These are phyloP conservation scores for Aureobasidium zeae DNA, from an alignment of 2,329 filamentous ascomycete species.

Conservation along the genomic window DNA sequence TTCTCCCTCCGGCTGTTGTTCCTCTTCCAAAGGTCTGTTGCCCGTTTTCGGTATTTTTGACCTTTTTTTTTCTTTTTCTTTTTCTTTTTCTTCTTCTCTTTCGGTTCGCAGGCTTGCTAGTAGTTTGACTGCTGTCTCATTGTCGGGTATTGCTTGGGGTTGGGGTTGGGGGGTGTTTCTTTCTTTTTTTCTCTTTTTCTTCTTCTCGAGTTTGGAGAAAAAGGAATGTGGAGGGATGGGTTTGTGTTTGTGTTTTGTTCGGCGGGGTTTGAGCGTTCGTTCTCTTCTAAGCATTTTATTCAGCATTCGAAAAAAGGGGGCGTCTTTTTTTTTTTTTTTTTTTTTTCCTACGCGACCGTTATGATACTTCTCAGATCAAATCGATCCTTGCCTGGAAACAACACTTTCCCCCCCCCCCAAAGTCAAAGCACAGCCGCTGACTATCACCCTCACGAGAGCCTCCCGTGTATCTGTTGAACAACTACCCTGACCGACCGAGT, in stretches of 20 bases:
- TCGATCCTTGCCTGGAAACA: too few species aligned
- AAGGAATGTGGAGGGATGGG: slow-evolving; percentile 31
- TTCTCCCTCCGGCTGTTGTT: too few species aligned
- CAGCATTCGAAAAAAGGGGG: slow-evolving; percentile 21
- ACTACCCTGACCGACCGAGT: background rate
- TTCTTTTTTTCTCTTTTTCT: slow-evolving; percentile 16
- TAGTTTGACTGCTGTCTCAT: too few species aligned
- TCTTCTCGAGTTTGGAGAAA: slow-evolving; percentile 22
- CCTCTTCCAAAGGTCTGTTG: too few species aligned
- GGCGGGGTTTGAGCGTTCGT: slow-evolving; percentile 17
- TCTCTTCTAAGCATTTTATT: slow-evolving; percentile 11
- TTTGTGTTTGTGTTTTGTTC: slow-evolving; percentile 15
- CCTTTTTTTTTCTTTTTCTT: background rate
- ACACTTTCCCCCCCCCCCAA: too few species aligned
- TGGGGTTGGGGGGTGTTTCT: too few species aligned
- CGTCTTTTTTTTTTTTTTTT: slow-evolving; percentile 5
- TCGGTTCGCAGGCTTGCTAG: too few species aligned
- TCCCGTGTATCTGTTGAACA: background rate
- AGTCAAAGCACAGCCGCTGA: too few species aligned
- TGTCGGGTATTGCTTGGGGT: too few species aligned
- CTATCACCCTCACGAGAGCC: background rate
- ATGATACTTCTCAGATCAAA: background rate
- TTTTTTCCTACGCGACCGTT: background rate
- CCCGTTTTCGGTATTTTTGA: too few species aligned
- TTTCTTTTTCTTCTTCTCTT: background rate